Conservation (phyloP, 306 rosid species). For the Cyamopsis tetragonoloba region DNA sequence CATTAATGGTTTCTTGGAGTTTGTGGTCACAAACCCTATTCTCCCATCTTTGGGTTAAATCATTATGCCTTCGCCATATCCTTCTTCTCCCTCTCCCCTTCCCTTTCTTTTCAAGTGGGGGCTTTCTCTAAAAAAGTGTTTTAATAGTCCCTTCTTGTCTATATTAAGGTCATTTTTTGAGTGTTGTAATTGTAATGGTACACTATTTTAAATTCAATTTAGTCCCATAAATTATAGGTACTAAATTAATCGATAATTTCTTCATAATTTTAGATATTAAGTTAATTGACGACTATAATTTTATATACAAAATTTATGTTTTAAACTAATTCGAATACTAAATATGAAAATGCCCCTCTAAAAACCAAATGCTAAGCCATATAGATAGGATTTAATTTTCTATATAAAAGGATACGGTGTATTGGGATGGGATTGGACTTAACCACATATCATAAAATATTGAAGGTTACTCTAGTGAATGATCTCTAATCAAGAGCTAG, state of each 20-base stretch:
- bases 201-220: no score
- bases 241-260: no score
- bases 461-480: constrained; percentile 23
- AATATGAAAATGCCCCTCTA: constrained; percentile 38
- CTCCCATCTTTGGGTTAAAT: constrained; percentile 48
- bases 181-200: no score
- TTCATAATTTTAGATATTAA: no score
- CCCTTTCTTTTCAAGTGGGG: constrained; percentile 33
- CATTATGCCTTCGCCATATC: constrained; percentile 37
- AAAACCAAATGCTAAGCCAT: constrained; percentile 20
- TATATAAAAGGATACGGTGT: constrained; percentile 26
- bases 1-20: constrained; percentile 52
- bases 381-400: constrained; percentile 31
- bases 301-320: no score
- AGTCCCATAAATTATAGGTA: no score
- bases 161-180: no score
- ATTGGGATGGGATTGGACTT: constrained; percentile 31
- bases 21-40: constrained; percentile 58
- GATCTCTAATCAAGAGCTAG: constrained; percentile 27
- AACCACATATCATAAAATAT: constrained; percentile 26
- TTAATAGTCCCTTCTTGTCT: constrained; percentile 45
- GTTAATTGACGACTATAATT: no score
- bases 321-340: no score
- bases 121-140: constrained; percentile 55
- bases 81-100: not conserved